Evolutionary conservation across 148 eudicot species (phyloP).

Genomic region (Rhododendron molle): DNA sequence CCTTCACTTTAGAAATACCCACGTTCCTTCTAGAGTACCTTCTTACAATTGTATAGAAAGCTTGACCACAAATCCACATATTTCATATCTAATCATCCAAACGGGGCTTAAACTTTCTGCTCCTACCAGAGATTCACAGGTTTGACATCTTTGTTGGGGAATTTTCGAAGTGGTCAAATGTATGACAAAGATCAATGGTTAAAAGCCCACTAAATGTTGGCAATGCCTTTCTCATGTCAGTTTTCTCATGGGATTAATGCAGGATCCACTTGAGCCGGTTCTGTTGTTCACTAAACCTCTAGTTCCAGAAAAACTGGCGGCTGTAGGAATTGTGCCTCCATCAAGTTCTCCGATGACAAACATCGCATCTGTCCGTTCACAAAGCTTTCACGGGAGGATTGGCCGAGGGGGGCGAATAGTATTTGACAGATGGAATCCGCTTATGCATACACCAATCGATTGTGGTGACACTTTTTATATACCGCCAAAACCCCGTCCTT

Average conservation of each 20-base stretch:
- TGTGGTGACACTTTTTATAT: conserved; percentile 48
- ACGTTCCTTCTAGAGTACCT: neutral
- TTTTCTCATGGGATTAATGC: conserved; percentile 21
- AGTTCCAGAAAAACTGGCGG: conserved; percentile 45
- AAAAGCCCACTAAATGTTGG: neutral
- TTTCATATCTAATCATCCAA: neutral
- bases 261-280: conserved; percentile 89
- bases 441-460: conserved; percentile 59
- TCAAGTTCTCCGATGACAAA: conserved; percentile 37
- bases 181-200: neutral
- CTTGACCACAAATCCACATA: neutral
- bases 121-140: neutral
- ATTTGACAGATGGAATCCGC: conserved; percentile 93
- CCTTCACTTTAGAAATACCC: neutral
- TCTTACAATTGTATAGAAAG: neutral
- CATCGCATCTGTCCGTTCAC: conserved; percentile 30
- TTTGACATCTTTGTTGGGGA: neutral
- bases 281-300: conserved; percentile 60
- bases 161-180: neutral
- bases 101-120: neutral
- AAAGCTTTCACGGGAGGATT: conserved; percentile 64
- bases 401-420: conserved; percentile 93
- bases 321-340: conserved; percentile 62
- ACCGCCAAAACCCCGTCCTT: conserved; percentile 50
- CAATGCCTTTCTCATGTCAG: neutral